These are phyloP conservation scores for Aspergillus neotritici DNA, from an alignment of 2,329 filamentous ascomycete species.

Conservation along the genomic window DNA sequence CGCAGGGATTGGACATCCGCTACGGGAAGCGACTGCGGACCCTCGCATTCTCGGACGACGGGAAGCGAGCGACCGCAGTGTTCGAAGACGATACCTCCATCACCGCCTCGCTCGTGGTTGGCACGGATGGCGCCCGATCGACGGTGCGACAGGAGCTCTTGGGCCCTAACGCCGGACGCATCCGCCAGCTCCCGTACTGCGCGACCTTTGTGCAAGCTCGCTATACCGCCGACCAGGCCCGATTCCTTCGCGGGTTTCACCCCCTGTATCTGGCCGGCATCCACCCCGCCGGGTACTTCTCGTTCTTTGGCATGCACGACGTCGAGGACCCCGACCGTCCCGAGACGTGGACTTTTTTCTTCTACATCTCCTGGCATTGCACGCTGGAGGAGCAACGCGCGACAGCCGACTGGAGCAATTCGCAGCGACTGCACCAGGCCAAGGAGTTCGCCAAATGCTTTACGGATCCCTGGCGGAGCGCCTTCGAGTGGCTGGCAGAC, in stretches of 20 bases:
- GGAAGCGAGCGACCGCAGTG: conserved; percentile 9
- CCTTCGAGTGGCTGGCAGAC: conserved; percentile 16
- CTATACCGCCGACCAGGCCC: conserved; percentile 40
- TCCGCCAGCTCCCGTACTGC: conserved; percentile 39
- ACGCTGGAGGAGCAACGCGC: conserved; percentile 35
- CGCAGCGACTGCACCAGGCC: conserved; percentile 25
- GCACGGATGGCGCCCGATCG: conserved; percentile 24
- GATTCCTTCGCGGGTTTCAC: conserved; percentile 41
- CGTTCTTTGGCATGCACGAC: conserved; percentile 40
- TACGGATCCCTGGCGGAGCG: conserved; percentile 42
- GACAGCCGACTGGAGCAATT: conserved; percentile 13
- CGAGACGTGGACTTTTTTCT: conserved; percentile 34
- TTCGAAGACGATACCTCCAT: conserved; percentile 17
- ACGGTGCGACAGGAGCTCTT: conserved; percentile 23
- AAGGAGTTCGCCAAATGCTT: conserved; percentile 37
- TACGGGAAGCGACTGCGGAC: conserved; percentile 17
- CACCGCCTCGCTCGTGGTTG: conserved; percentile 18
- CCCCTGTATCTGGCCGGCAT: conserved; percentile 41
- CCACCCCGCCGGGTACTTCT: conserved; percentile 42
- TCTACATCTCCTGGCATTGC: conserved; percentile 44
- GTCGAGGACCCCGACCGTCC: conserved; percentile 20
- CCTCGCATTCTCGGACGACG: conserved; percentile 15
- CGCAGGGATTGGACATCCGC: conserved; percentile 21
- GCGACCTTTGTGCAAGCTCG: conserved; percentile 43
- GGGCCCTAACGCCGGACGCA: conserved; percentile 22